Conservation (phyloP, 2,329 filamentous ascomycete species). For the Fusarium sp. region DNA sequence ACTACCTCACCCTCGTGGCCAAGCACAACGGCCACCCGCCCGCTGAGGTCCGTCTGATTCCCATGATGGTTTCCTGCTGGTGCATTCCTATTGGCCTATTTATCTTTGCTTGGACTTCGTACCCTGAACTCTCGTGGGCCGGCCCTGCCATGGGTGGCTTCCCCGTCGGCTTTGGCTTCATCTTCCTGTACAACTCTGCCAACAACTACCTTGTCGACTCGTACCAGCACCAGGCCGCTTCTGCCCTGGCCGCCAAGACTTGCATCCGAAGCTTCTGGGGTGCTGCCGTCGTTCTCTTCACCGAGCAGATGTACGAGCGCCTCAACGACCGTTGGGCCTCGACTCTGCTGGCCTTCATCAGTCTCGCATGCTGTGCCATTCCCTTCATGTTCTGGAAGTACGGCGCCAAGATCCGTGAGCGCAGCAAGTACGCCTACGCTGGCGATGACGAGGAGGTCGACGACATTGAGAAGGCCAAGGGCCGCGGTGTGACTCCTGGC, state of each 20-base stretch:
- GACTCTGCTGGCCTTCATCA: constrained; percentile 80
- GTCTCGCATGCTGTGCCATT: constrained; percentile 84
- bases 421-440: constrained; percentile 82
- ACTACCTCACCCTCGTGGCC: constrained; percentile 77
- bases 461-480: constrained; percentile 58
- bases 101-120: constrained; percentile 76
- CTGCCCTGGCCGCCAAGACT: constrained; percentile 86
- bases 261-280: constrained; percentile 87
- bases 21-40: constrained; percentile 81
- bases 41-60: constrained; percentile 83
- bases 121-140: constrained; percentile 75
- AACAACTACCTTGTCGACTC: constrained; percentile 81
- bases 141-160: constrained; percentile 81
- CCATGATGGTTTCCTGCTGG: constrained; percentile 87
- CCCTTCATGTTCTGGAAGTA: constrained; percentile 87
- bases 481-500: constrained; percentile 31
- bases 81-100: constrained; percentile 74
- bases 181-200: constrained; percentile 86
- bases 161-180: constrained; percentile 84
- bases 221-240: constrained; percentile 82
- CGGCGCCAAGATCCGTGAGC: constrained; percentile 78
- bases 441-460: constrained; percentile 63
- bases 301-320: constrained; percentile 83
- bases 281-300: constrained; percentile 83
- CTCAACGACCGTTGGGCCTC: constrained; percentile 85